These are phyloP conservation scores for Pythium aquatile DNA, from an alignment of 352 stramenopile species.

Conservation along the genomic window DNA sequence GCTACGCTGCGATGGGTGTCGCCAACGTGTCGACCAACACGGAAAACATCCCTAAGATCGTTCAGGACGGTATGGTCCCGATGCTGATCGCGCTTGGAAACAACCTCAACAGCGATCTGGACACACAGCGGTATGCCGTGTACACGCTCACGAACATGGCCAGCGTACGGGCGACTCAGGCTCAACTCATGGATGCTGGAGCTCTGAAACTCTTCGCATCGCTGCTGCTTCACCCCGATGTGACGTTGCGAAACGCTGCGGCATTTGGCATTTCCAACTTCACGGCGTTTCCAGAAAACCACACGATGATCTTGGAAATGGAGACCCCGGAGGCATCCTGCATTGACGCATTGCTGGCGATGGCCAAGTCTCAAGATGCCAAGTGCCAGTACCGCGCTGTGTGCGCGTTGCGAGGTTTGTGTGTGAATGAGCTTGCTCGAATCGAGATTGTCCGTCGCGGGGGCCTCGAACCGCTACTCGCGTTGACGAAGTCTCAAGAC, in stretches of 20 bases:
- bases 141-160: slow-evolving; percentile 94
- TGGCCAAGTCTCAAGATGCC: slow-evolving; percentile 58
- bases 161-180: slow-evolving; percentile 79
- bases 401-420: slow-evolving; percentile 90
- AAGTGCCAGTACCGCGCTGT: slow-evolving; percentile 91
- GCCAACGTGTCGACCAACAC: slow-evolving; percentile 94
- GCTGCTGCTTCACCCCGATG: slow-evolving; percentile 78
- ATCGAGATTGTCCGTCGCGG: slow-evolving; percentile 88
- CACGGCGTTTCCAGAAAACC: slow-evolving; percentile 90
- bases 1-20: slow-evolving; percentile 94
- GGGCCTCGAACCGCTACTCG: slow-evolving; percentile 86
- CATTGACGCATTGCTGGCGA: slow-evolving; percentile 54
- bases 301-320: slow-evolving; percentile 76
- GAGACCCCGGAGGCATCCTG: slow-evolving; percentile 22
- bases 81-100: slow-evolving; percentile 85
- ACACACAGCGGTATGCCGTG: slow-evolving; percentile 92
- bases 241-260: slow-evolving; percentile 85
- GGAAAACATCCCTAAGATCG: slow-evolving; percentile 88
- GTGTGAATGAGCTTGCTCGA: slow-evolving; percentile 82
- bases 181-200: slow-evolving; percentile 73
- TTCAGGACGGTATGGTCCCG: slow-evolving; percentile 88
- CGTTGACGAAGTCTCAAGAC: slow-evolving; percentile 90
- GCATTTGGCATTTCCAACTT: slow-evolving; percentile 94
- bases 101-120: slow-evolving; percentile 86
- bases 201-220: slow-evolving; percentile 68